Percentiles rank a stretch among this genome's conserved stretches.
These are phyloP conservation scores for Candida morakotiae DNA, from an alignment of 805 yeast species.

Conservation along the genomic window DNA sequence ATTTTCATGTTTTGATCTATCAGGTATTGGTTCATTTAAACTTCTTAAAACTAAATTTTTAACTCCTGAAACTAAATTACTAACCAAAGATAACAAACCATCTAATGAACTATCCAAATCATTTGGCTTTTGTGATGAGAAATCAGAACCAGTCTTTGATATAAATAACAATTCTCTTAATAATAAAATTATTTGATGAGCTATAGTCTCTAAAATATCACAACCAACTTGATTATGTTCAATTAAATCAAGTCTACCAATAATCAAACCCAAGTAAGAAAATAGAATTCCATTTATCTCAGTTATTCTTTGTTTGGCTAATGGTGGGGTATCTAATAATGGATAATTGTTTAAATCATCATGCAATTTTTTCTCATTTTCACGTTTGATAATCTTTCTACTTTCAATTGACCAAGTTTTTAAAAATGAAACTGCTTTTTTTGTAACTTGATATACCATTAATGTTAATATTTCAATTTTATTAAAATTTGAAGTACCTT, in stretches of 20 bases:
- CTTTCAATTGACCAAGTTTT: constrained; percentile 71
- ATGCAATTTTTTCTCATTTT: constrained; percentile 29
- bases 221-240: constrained; percentile 73
- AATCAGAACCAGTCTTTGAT: constrained; percentile 46
- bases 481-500: constrained; percentile 54
- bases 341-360: constrained; percentile 40
- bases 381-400: constrained; percentile 35
- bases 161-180: constrained; percentile 61
- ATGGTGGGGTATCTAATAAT: constrained; percentile 51
- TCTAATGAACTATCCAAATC: constrained; percentile 52
- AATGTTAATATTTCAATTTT: constrained; percentile 61
- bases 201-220: constrained; percentile 58
- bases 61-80: constrained; percentile 62
- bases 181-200: constrained; percentile 64
- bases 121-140: constrained; percentile 30
- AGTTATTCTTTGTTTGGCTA: constrained; percentile 56
- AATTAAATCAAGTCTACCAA: constrained; percentile 75
- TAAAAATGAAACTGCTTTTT: constrained; percentile 60
- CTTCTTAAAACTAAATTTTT: constrained; percentile 58
- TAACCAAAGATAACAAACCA: constrained; percentile 53
- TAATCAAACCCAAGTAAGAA: constrained; percentile 59
- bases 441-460: constrained; percentile 62
- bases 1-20: constrained; percentile 10
- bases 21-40: constrained; percentile 35
- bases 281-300: constrained; percentile 60